Evolutionary conservation across 768 basidiomycete genomes (phyloP), one percentile per base, ranked within the genome.

Genomic region (Suillus paluster): DNA sequence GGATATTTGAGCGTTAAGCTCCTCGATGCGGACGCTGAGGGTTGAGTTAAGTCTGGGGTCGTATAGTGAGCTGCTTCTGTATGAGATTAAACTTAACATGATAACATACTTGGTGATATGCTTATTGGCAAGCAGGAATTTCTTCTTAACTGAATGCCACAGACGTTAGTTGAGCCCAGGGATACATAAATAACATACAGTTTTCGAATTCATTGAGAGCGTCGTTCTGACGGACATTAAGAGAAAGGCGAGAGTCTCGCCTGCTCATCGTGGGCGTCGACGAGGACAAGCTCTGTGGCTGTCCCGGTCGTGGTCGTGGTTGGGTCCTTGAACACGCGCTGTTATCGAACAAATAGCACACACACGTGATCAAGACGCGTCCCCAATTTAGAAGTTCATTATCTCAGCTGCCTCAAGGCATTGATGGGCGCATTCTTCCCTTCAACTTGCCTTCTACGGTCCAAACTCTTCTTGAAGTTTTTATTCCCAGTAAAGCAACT

Each of bases 111-210:
- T 94, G 27, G 92, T 93, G 72, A 94, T 94, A 77, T 94, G 92
- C 77, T 93, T 94, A 78, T 94, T 94, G 61, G 92, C 91, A 63
- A 93, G 87, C 23, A 94, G 81, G 70, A 93, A 94, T 79, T 92
- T 94, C 87, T 92, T 92, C 87, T 94, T 94, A 81, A 94, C 92
- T 94, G 72, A 65, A 75, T 66, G 72, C 75, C 75, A 81, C 74
- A 70, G 38, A 55, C 21, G 64, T 72, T 53, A 71, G 60, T 21
- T 57, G 21, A 17, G 12, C 41, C 57, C 42, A 63, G 57, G 50
- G 63, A 58, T 55, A 39, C 50, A 64, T 65, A 52, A 62, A 56
- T 55, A 44, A 83, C 91, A 69, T 75, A 94, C 92, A 92, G 70
- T 84, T 90, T 78, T 94, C 92, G 68, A 92, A 93, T 71, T 94